Evolutionary conservation across 352 stramenopile species (phyloP).

Genomic region (Globisporangium spiculum): DNA sequence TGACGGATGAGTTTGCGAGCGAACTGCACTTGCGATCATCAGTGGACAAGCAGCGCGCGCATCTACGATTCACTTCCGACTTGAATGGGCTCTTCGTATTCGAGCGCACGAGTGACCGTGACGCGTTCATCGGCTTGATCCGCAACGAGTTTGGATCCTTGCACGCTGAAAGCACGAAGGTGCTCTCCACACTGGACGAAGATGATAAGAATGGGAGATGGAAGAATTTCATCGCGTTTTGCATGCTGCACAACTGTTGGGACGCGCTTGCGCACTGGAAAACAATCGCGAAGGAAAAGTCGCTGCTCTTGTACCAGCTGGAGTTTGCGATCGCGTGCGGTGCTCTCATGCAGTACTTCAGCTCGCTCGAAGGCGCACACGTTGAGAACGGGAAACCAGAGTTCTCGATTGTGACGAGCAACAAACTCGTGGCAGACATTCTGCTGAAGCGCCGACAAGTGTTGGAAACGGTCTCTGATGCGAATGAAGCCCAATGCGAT

Average conservation of each 20-base stretch:
- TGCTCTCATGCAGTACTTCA: slow-evolving; percentile 43
- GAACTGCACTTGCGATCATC: slow-evolving; percentile 21
- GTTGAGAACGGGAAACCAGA: slow-evolving; percentile 8
- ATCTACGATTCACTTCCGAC: slow-evolving; percentile 50
- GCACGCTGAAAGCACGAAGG: background rate
- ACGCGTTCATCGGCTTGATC: slow-evolving; percentile 31
- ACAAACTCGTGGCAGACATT: slow-evolving; percentile 45
- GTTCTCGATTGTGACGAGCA: slow-evolving; percentile 23
- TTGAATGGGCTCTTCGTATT: slow-evolving; percentile 50
- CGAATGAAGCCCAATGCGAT: slow-evolving; percentile 13
- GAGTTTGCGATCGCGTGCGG: slow-evolving; percentile 51
- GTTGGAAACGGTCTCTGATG: slow-evolving; percentile 8
- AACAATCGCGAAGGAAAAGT: slow-evolving; percentile 14
- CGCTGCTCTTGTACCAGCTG: slow-evolving; percentile 27
- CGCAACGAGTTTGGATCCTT: slow-evolving; percentile 25
- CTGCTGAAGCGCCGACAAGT: slow-evolving; percentile 42
- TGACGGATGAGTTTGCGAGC: background rate
- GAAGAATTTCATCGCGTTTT: slow-evolving; percentile 55
- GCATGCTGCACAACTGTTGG: slow-evolving; percentile 52
- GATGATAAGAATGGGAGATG: slow-evolving; percentile 14
- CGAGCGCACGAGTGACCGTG: slow-evolving; percentile 26
- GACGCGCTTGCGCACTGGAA: slow-evolving; percentile 46
- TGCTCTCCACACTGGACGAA: slow-evolving; percentile 8
- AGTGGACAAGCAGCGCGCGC: slow-evolving; percentile 37
- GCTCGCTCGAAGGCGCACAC: slow-evolving; percentile 25